Conservation (phyloP, 208 protist species). For the Acanthamoeba healyi region DNA sequence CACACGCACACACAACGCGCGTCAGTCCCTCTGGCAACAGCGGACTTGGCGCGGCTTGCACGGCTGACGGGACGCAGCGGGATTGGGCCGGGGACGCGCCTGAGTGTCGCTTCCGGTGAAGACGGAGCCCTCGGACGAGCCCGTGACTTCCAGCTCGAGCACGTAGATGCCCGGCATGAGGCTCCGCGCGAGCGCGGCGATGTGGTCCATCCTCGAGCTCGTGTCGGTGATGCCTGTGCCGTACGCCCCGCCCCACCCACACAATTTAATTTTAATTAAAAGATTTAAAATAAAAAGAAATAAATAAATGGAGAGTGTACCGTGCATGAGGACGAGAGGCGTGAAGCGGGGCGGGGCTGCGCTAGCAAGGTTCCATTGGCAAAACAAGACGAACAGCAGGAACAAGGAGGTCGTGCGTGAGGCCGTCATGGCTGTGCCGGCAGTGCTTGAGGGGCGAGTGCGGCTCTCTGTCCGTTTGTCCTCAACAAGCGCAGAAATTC, state of each 20-base stretch:
- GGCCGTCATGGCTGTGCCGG: too few species aligned
- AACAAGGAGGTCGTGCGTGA: background rate
- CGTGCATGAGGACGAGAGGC: conserved; percentile 34
- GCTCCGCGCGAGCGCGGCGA: background rate
- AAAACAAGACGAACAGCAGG: background rate
- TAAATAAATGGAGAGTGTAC: background rate
- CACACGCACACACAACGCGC: too few species aligned
- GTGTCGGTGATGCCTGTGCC: conserved; percentile 49
- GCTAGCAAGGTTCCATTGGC: background rate
- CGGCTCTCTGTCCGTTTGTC: too few species aligned
- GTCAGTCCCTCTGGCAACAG: too few species aligned
- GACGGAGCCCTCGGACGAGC: conserved; percentile 5
- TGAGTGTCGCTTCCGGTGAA: conserved; percentile 9
- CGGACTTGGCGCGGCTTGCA: too few species aligned
- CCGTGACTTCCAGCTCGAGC: background rate
- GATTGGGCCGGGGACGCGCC: background rate
- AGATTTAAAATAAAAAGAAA: background rate
- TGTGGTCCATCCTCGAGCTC: conserved; percentile 26
- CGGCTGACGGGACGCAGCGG: too few species aligned
- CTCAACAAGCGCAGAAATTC: too few species aligned
- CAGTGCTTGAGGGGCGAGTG: too few species aligned
- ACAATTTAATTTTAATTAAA: background rate
- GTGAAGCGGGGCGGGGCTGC: background rate
- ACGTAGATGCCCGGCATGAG: conserved; percentile 68
- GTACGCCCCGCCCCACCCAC: background rate